A percentile compares a stretch with the other conserved stretches of the same genome.
These are phyloP conservation scores for Flaveria linearis DNA, from an alignment of 129 eudicot species.

Conservation along the genomic window DNA sequence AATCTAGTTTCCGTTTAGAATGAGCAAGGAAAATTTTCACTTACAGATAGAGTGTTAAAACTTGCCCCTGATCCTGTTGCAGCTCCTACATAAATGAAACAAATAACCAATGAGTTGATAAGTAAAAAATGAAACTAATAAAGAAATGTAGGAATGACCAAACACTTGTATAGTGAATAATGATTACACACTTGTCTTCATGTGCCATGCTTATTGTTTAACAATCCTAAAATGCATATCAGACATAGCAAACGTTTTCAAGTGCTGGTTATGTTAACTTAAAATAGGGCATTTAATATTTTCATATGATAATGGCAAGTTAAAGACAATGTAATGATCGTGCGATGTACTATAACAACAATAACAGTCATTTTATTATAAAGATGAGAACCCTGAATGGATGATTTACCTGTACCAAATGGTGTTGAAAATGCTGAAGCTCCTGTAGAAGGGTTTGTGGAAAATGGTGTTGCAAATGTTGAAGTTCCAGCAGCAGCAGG, in stretches of 20 bases:
- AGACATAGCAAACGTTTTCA: neutral
- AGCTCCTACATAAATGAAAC: slow-evolving; percentile 56
- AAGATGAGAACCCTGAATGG: slow-evolving; percentile 1
- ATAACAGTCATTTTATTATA: neutral
- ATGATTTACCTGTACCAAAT: slow-evolving; percentile 57
- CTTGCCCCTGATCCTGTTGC: slow-evolving; percentile 89
- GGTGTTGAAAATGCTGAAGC: slow-evolving; percentile 63
- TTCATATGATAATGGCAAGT: neutral
- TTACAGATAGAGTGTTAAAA: slow-evolving; percentile 70
- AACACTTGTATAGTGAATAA: neutral
- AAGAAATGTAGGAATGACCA: neutral
- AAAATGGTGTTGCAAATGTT: slow-evolving; percentile 67
- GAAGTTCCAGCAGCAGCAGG: slow-evolving; percentile 50
- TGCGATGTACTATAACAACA: neutral
- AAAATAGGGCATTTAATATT: neutral
- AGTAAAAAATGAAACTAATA: neutral
- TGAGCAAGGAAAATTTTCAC: slow-evolving; percentile 24
- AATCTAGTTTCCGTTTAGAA: slow-evolving; percentile 8
- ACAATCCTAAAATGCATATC: neutral
- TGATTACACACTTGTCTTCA: neutral
- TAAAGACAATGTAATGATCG: neutral
- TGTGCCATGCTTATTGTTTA: neutral
- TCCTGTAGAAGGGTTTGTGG: slow-evolving; percentile 51
- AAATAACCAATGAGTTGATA: neutral
- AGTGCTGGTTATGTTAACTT: neutral